phyloP scores from a whole-genome alignment of 1,284 basidiomycete genomes.

The Uromyces viciae-fabae region DNA sequence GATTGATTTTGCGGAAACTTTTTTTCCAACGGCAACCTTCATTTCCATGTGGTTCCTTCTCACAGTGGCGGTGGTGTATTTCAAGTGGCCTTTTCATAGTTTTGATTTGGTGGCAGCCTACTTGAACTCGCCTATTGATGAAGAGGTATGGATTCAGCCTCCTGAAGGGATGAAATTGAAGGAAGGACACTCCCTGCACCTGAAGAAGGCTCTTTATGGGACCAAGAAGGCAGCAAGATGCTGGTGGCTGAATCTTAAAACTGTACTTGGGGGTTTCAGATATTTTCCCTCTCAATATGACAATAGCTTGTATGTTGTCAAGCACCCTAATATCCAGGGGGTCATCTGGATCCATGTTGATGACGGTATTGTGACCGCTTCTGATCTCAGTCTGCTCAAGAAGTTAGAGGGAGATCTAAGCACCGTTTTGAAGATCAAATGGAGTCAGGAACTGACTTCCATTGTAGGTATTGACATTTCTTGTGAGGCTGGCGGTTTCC shows the following conservation, averaged over 20 bases:
- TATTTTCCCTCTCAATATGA: background rate
- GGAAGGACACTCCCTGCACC: background rate
- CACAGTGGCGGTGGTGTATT: background rate
- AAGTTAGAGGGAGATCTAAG: background rate
- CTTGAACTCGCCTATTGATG: slow-evolving; percentile 11
- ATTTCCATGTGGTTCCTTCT: background rate
- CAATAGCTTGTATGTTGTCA: background rate
- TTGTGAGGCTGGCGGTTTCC: background rate
- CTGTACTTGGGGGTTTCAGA: background rate
- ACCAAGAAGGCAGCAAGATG: background rate
- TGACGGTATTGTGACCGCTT: slow-evolving; percentile 11
- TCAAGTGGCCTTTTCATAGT: background rate
- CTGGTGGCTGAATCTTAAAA: slow-evolving; percentile 12
- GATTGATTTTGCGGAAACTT: background rate
- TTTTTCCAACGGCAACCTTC: background rate
- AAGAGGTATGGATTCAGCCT: background rate
- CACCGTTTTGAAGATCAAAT: background rate
- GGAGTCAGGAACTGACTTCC: background rate
- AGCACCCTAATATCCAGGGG: background rate
- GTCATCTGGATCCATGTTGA: slow-evolving; percentile 30
- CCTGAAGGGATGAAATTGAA: background rate
- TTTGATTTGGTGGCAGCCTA: background rate
- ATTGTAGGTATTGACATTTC: background rate
- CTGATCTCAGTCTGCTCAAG: background rate
- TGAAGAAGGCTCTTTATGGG: slow-evolving; percentile 15